Evolutionary conservation across 192 early-diverging fungal genomes (phyloP).

Genomic region (Gigaspora rosea): DNA sequence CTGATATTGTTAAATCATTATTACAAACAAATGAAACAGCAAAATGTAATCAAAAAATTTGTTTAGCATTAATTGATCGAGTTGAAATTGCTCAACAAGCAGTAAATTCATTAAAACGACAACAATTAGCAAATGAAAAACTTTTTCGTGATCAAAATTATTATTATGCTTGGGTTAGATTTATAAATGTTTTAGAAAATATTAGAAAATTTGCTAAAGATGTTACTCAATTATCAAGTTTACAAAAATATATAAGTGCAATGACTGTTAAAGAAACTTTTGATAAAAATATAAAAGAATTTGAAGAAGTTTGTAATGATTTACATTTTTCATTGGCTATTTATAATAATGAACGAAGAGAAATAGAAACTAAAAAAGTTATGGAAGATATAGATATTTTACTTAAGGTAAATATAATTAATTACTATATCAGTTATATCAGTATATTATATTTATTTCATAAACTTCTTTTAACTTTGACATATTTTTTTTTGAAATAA

Average conservation of each 20-base stretch:
- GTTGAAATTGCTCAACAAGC: background rate
- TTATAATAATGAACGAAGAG: background rate
- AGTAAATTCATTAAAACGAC: background rate
- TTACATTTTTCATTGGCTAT: slow-evolving; percentile 12
- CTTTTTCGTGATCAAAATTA: slow-evolving; percentile 3
- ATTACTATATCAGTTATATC: no score
- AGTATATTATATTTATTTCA: no score
- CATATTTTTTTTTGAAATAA: no score
- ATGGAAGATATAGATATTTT: background rate
- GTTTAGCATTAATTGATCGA: slow-evolving; percentile 7
- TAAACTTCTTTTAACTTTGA: no score
- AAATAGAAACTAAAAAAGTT: background rate
- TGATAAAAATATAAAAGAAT: background rate
- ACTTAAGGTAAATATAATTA: background rate
- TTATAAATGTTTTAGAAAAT: slow-evolving; percentile 3
- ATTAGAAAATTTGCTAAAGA: slow-evolving; percentile 11
- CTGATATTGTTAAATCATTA: no score
- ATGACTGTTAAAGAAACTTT: background rate
- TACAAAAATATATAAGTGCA: slow-evolving; percentile 6
- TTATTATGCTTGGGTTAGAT: background rate
- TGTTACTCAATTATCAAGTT: background rate
- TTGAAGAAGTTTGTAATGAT: background rate
- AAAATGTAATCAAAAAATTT: slow-evolving; percentile 11
- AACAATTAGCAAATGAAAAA: background rate
- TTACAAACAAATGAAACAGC: background rate